These are phyloP conservation scores for Psophocarpus tetragonolobus DNA, from an alignment of 306 rosid genomes.

Conservation along the genomic window DNA sequence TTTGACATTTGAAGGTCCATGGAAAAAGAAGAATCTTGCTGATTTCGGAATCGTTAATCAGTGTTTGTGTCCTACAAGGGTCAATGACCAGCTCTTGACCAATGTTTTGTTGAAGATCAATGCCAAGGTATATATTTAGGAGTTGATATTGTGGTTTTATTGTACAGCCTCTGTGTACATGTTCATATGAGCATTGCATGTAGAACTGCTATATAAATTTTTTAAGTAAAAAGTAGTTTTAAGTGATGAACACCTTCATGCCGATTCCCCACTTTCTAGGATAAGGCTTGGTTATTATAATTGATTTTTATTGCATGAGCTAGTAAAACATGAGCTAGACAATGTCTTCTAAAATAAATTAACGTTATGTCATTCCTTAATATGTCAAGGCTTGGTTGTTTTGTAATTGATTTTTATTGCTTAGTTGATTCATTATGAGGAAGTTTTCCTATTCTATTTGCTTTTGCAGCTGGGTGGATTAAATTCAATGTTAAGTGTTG, in stretches of 20 bases:
- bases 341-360: not conserved
- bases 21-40: slow-evolving; percentile 89
- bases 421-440: not conserved
- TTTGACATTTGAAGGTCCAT: slow-evolving; percentile 66
- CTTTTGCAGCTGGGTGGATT: slow-evolving; percentile 82
- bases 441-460: not conserved
- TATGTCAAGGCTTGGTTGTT: not conserved
- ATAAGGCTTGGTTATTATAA: not conserved
- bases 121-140: slow-evolving; percentile 68
- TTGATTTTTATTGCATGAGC: not conserved
- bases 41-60: slow-evolving; percentile 80
- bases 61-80: slow-evolving; percentile 79
- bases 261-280: not conserved
- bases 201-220: not conserved
- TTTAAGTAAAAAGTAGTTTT: not conserved
- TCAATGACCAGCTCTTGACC: slow-evolving; percentile 78
- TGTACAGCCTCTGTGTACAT: not conserved
- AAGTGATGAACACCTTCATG: not conserved
- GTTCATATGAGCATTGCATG: not conserved
- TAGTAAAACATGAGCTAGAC: not conserved
- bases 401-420: not conserved
- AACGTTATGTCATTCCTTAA: not conserved
- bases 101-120: slow-evolving; percentile 84
- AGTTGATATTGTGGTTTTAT: not conserved
- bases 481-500: slow-evolving; percentile 77